Evolutionary conservation across 2,329 filamentous ascomycete genomes (phyloP).

Genomic region (Knufia fluminis): DNA sequence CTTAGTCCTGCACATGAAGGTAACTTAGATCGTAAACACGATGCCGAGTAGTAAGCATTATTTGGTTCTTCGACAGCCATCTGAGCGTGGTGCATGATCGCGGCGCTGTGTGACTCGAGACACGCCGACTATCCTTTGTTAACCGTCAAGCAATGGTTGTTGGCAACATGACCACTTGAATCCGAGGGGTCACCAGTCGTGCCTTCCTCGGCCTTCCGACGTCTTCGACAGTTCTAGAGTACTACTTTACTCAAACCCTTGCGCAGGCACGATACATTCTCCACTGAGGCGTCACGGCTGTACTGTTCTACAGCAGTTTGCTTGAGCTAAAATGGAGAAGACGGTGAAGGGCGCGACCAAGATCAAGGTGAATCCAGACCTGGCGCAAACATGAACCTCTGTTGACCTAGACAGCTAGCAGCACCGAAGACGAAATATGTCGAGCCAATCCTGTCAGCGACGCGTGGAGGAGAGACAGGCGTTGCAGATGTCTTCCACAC

Average conservation of each 20-base stretch:
- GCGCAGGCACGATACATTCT: not conserved
- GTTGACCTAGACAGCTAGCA: slow-evolving; percentile 55
- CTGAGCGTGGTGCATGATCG: not conserved
- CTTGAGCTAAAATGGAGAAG: slow-evolving; percentile 78
- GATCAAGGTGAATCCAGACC: slow-evolving; percentile 62
- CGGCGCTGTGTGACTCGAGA: not conserved
- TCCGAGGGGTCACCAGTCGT: not conserved
- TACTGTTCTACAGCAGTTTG: not conserved
- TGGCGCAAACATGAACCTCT: not conserved
- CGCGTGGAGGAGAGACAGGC: slow-evolving; percentile 86
- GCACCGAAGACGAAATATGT: slow-evolving; percentile 99
- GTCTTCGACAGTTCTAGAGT: too few species aligned
- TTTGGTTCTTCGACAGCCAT: not conserved
- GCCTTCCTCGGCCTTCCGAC: not conserved
- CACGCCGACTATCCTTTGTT: not conserved
- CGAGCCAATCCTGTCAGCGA: slow-evolving; percentile 92
- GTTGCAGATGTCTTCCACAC: slow-evolving; percentile 93
- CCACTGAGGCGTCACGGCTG: not conserved
- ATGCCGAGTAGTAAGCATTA: not conserved
- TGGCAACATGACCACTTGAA: slow-evolving; percentile 4
- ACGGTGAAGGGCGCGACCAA: slow-evolving; percentile 98
- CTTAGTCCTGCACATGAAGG: not conserved
- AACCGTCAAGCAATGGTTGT: not conserved
- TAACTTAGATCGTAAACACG: slow-evolving; percentile 1
- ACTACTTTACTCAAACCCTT: too few species aligned